Evolutionary conservation across 2,329 filamentous ascomycete species (phyloP), one percentile per base, ranked within the genome.

Genomic region (Talaromyces sp.): DNA sequence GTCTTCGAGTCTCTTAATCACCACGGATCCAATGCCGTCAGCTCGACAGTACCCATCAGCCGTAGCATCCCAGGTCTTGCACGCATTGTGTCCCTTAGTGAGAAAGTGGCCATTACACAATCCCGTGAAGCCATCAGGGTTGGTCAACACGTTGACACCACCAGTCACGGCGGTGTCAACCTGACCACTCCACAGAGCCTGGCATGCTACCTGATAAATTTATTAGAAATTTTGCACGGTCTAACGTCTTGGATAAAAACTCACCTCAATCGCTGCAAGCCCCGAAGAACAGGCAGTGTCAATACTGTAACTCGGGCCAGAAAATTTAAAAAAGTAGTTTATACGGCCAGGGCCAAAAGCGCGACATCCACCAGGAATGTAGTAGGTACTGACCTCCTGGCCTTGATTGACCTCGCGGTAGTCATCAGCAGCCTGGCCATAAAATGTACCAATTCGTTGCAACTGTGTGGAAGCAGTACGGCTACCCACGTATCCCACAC

Each of bases 31-130:
- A 64, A 89, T 89, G 18, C 85, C 87, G 68, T 95, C 91, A 59
- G 87, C 90, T 71, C 91, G 87, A 76, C 90, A 94, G 76, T 95
- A 94, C 1, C 91, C 91, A 75, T 93, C 89, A 2, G 91, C 91
- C 42, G 83, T 85, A 65, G 91, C 88, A 73, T 94, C 90, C 70
- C 91, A 95, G 0, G 90, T 91, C 70, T 91, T 90, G 75, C 90
- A 93, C 65, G 86, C 84, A 7, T 90, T 89, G 58, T 85, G 90
- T 1, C 42, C 50, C 77, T 89, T 89, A 33, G 89, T 91, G 66
- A 94, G 78, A 76, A 94, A 93, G 68, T 91, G 88, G 12, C 89
- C 90, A 67, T 89, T 86, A 70, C 87, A 89, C 7, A 94, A 79
- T 67, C 89, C 89, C 10, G 88, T 83, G 76, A 91, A 91, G 78